Evolutionary conservation across 202 grass and related monocot species (phyloP).

Genomic region (Schoenoplectus tabernaemontani): DNA sequence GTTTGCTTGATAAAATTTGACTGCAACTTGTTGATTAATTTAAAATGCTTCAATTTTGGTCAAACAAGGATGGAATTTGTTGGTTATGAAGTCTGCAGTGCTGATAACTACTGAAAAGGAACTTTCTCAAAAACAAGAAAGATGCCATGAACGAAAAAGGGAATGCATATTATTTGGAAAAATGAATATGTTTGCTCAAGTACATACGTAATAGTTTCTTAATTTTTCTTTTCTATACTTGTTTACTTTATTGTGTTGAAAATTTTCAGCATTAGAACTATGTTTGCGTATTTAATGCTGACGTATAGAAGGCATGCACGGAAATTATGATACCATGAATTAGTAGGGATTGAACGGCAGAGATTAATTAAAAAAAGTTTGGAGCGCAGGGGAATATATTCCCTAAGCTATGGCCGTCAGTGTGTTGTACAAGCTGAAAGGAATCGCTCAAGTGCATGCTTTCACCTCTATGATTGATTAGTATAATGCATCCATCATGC

Average conservation of each 20-base stretch:
- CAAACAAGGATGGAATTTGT: not conserved
- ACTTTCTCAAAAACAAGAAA: constrained; percentile 9
- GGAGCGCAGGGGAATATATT: constrained; percentile 16
- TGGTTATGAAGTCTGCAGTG: not conserved
- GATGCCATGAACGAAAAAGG: not conserved
- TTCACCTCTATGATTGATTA: constrained; percentile 24
- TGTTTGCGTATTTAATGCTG: not conserved
- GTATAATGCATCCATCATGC: not conserved
- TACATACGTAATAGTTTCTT: constrained; percentile 8
- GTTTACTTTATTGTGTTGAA: too few relatives aligned
- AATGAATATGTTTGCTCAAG: not conserved
- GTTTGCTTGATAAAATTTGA: not conserved
- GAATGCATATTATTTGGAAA: not conserved
- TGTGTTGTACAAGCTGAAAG: constrained; percentile 23
- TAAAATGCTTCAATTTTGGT: not conserved
- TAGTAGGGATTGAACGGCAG: constrained; percentile 10
- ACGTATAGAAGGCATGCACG: constrained; percentile 3
- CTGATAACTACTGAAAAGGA: not conserved
- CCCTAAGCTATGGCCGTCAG: constrained; percentile 15
- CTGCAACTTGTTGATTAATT: not conserved
- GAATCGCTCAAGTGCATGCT: constrained; percentile 19
- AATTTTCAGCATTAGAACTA: not conserved
- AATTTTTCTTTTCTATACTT: constrained; percentile 1
- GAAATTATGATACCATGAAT: constrained; percentile 22
- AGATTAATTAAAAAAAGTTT: not conserved